Percentiles rank a stretch among this genome's conserved stretches.
Evolutionary conservation across 202 grass and related monocot species (phyloP).

Genomic region (Hordeum pubiflorum): DNA sequence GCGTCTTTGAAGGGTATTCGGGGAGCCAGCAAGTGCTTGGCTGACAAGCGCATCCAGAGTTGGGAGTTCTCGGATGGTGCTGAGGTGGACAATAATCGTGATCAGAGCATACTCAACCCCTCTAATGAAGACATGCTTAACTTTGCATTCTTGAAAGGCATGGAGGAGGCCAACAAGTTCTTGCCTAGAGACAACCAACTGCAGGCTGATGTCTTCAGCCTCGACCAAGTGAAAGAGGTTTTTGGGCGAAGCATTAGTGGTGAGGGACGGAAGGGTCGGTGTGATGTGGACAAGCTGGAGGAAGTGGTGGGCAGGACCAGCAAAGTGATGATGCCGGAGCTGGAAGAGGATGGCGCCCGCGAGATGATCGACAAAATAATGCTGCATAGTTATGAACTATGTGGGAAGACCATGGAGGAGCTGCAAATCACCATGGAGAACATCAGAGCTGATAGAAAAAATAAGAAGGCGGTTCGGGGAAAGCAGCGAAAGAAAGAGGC

Average conservation of each 20-base stretch:
- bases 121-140: neutral
- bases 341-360: slow-evolving; percentile 20
- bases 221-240: neutral
- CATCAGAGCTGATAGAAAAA: neutral
- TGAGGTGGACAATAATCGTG: neutral
- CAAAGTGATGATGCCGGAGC: slow-evolving; percentile 23
- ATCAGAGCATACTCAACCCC: neutral
- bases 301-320: slow-evolving; percentile 19
- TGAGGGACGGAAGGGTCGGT: neutral
- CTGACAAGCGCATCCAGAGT: neutral
- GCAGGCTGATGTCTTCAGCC: neutral
- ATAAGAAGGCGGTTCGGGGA: neutral
- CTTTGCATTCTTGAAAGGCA: slow-evolving; percentile 19
- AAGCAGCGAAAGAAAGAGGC: slow-evolving; percentile 15
- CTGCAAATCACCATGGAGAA: slow-evolving; percentile 24
- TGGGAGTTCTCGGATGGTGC: neutral
- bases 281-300: slow-evolving; percentile 4
- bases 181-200: neutral
- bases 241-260: neutral
- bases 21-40: neutral
- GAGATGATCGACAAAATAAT: slow-evolving; percentile 40
- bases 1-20: neutral
- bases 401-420: slow-evolving; percentile 11
- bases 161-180: slow-evolving; percentile 36
- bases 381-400: neutral